Evolutionary conservation across 2,329 filamentous ascomycete genomes (phyloP), one percentile per base, ranked within the genome.

Genomic region (Fusarium illudens): DNA sequence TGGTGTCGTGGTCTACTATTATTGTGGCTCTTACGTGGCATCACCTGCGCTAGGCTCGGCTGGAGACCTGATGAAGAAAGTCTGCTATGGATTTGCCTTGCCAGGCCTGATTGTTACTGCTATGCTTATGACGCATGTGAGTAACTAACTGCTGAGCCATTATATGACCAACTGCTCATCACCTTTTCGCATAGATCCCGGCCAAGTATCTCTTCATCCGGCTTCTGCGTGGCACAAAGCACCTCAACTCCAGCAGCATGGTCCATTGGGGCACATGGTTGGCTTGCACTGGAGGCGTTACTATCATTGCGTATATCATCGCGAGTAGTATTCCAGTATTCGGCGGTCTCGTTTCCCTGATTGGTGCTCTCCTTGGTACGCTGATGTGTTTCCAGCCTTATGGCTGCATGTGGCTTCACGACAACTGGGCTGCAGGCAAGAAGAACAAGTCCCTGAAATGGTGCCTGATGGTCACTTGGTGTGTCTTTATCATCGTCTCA

Each of bases 1-100:
- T 3, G 70, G 71, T 7, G 64, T 75, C 4, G 79, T 83, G 0
- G 78, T 84, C 7, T 84, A 84, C 72, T 79, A 78, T 56, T 83
- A 73, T 65, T 83, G 80, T 64, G 82, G 82, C 0, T 79, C 78
- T 0, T 83, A 77, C 55, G 79, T 84, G 3, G 77, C 81, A 0
- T 82, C 80, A 0, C 82, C 82, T 0, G 80, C 81, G 1, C 77
- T 84, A 3, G 82, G 81, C 3, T 82, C 79, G 29, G 82, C 81
- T 0, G 82, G 82, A 2, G 10, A 36, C 0, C 51, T 71, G 0
- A 73, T 82, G 53, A 83, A 84, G 74, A 83, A 79, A 62, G 72
- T 83, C 11, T 76, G 73, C 51, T 84, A 84, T 50, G 82, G 81
- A 8, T 60, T 77, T 4, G 73, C 73, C 10, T 62, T 76, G 1